Evolutionary conservation across 2,329 filamentous ascomycete species (phyloP).

Genomic region (Neodidymelliopsis sp.): DNA sequence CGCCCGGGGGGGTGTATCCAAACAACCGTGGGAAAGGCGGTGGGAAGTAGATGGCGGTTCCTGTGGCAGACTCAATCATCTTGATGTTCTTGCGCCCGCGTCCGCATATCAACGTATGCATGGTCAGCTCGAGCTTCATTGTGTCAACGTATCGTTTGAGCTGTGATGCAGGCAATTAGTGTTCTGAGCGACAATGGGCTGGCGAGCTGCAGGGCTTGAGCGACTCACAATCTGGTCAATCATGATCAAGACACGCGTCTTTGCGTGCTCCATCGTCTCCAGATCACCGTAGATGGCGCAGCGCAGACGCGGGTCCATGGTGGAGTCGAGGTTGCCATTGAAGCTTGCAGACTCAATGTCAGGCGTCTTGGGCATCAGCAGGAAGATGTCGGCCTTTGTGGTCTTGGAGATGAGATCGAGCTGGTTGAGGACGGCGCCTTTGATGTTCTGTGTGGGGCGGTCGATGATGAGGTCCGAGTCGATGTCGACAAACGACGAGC

Average conservation of each 20-base stretch:
- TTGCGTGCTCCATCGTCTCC: slow-evolving; percentile 94
- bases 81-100: slow-evolving; percentile 98
- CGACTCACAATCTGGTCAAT: slow-evolving; percentile 86
- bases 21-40: slow-evolving; percentile 92
- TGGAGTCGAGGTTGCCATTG: slow-evolving; percentile 76
- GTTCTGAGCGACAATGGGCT: slow-evolving; percentile 29
- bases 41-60: slow-evolving; percentile 97
- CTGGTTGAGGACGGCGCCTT: slow-evolving; percentile 79
- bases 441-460: slow-evolving; percentile 70
- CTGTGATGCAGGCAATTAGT: slow-evolving; percentile 56
- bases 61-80: slow-evolving; percentile 92
- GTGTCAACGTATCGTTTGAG: slow-evolving; percentile 78
- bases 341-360: slow-evolving; percentile 80
- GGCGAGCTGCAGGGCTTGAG: slow-evolving; percentile 29
- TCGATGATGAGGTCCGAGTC: slow-evolving; percentile 91
- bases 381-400: slow-evolving; percentile 95
- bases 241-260: slow-evolving; percentile 94
- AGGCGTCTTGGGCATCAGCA: slow-evolving; percentile 87
- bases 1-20: slow-evolving; percentile 84
- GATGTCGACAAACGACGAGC: slow-evolving; percentile 91
- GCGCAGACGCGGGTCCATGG: slow-evolving; percentile 86
- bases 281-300: slow-evolving; percentile 95
- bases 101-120: slow-evolving; percentile 92
- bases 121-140: slow-evolving; percentile 81
- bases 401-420: slow-evolving; percentile 86